Evolutionary conservation across 1,139 yeast species (phyloP), one percentile per base, ranked within the genome.

Genomic region (Yarrowia galli): DNA sequence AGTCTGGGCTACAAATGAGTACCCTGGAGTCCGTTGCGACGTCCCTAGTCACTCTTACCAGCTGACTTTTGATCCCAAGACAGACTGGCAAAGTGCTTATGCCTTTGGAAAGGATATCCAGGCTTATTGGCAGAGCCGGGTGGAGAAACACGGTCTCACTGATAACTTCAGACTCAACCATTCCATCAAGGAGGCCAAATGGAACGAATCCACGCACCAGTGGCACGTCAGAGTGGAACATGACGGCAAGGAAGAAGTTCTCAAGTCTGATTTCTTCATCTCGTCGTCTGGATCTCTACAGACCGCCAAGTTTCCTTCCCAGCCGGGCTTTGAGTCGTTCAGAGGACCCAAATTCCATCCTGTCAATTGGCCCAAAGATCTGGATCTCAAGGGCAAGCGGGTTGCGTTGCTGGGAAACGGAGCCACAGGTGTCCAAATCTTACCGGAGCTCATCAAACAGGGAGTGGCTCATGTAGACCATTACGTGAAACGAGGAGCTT

Each of bases 1-100:
- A 5, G 83, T 85, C 35, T 84, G 87, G 87, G 82, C 78, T 72
- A 84, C 84, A 40, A 83, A 83, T 70, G 79, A 82, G 5, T 84
- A 84, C 70, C 86, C 86, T 1, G 87, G 76, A 23, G 74, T 73
- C 1, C 58, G 86, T 4, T 82, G 85, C 74, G 86, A 86, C 35
- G 79, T 82, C 40, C 85, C 84, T 72, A 79, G 83, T 67, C 87
- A 86, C n/a, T 84, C 84, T 0, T 73, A 82, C 45, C 83, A 84
- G 82, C 83, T 82, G 69, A 79, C 83, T 15, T 72, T 70, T 53
- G 71, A 70, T 42, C 71, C 70, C 18, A 80, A 79, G 66, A 79
- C 78, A 22, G 77, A 76, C 65, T 79, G 79, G 71, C 69, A 80
- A 22, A 80, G 82, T 51, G 68, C 67, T 25, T 74, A 69, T 61